A percentile compares a stretch with the other conserved stretches of the same genome.
Conservation (phyloP, 192 early-diverging fungal species). For the Oehlia diaphana region DNA sequence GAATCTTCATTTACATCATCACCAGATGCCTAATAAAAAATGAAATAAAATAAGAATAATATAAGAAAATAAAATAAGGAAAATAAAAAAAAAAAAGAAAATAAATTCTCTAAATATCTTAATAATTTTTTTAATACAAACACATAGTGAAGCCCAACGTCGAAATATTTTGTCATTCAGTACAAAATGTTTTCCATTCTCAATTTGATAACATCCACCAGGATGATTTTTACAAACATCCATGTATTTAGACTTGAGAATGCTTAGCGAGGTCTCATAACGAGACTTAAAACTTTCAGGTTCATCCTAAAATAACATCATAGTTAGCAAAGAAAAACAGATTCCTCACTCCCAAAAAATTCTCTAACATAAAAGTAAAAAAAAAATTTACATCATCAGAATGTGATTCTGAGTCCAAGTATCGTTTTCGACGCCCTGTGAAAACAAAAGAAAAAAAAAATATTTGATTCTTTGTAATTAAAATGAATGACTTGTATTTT, state of each 20-base stretch:
- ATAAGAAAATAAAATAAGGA: background rate
- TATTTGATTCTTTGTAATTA: background rate
- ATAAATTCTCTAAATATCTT: background rate
- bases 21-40: conserved; percentile 20
- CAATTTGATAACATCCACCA: background rate
- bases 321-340: background rate
- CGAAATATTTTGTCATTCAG: conserved; percentile 3
- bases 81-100: background rate
- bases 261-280: conserved; percentile 6
- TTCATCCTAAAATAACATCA: conserved; percentile 15
- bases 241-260: conserved; percentile 15
- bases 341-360: background rate
- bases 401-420: background rate
- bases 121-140: background rate
- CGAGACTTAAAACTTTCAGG: conserved; percentile 29
- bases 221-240: conserved; percentile 1
- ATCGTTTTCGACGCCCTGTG: conserved; percentile 8
- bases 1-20: conserved; percentile 17
- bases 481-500: background rate
- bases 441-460: background rate
- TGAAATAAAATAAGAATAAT: no score
- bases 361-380: background rate
- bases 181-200: conserved; percentile 9
- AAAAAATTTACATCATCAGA: background rate
- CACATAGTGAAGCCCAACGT: conserved; percentile 22